Base-by-base conservation (phyloP, 2,329 filamentous ascomycete genomes). In the Aspergillus persii region DNA sequence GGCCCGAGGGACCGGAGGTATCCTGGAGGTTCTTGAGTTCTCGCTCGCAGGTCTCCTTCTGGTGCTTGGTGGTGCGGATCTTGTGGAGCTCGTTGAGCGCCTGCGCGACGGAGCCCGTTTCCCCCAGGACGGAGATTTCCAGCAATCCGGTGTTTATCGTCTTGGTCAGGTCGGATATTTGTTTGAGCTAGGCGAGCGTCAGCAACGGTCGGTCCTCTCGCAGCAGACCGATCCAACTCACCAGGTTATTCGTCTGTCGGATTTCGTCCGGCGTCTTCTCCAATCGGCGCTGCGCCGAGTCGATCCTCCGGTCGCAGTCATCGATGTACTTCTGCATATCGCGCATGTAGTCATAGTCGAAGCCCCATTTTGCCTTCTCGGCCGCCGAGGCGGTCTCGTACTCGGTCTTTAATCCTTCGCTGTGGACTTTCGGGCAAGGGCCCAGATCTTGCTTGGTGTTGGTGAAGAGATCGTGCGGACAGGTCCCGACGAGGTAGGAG, bases 251-350 rank as follows among this genome's bases (percentile, higher is more conserved):
- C 3, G 95, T 98, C 81, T 98, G 93, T 29, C 91, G 83, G 66
- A 99, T 97, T 80, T 99, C 95, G 72, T 99, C 95, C 8, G 94
- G 93, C 0, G 95, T 98, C 84, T 98, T 99, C 79, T 99, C 95
- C 59, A 99, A 79, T 54, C 94, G 83, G 54, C 92, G 84, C 81
- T 98, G 94, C 8, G 94, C 92, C 12, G 87, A 84, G 66, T 98
- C 93, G 73, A 99, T 99, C 68, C 93, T 85, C 57, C 92, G 86
- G 76, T 99, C 96, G 81, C 95, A 99, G 66, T 96, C 93, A 71
- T 96, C 92, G 71, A 99, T 95, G 79, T 97, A 96, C 76, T 95
- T 95, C 74, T 94, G 90, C 78, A 99, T 90, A 75, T 99, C 93
- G 64, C 92, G 86, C 83, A 96, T 87, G 78, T 99, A 99, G 79